phyloP scores from a whole-genome alignment of 2,329 filamentous ascomycete species.

The Fusarium veterinarium region DNA sequence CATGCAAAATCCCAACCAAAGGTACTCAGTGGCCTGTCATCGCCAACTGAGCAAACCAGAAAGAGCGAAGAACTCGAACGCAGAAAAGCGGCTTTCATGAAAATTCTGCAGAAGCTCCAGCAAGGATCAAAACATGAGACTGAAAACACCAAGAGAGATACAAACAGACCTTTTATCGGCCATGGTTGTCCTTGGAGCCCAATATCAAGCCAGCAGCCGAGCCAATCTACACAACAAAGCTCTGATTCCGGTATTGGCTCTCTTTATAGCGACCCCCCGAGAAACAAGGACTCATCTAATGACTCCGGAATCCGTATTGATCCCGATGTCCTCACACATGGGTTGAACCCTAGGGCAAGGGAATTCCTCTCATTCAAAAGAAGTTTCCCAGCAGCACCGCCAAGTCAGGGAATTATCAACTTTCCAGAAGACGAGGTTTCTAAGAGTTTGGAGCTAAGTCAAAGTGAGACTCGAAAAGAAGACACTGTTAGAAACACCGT shows the following conservation, averaged over 20 bases:
- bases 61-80: constrained; percentile 8
- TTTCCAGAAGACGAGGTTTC: not conserved
- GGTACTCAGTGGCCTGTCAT: not conserved
- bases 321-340: constrained; percentile 15
- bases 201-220: not conserved
- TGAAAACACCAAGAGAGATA: not conserved
- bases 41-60: not conserved
- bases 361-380: constrained; percentile 48
- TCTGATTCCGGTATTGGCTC: constrained; percentile 20
- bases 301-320: constrained; percentile 37
- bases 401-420: not conserved
- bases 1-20: not conserved
- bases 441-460: not conserved
- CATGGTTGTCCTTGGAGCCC: constrained; percentile 7
- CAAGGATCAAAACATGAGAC: not conserved
- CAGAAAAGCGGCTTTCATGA: constrained; percentile 44
- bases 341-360: constrained; percentile 49
- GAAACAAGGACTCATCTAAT: constrained; percentile 19
- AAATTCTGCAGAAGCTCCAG: constrained; percentile 45
- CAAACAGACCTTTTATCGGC: not conserved
- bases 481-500: not conserved
- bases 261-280: not conserved
- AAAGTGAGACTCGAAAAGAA: not conserved
- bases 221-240: not conserved
- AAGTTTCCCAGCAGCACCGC: not conserved